Evolutionary conservation across 495 filamentous ascomycete genomes (phyloP), one percentile per base, ranked within the genome.

Genomic region (Ramalina peruviana): DNA sequence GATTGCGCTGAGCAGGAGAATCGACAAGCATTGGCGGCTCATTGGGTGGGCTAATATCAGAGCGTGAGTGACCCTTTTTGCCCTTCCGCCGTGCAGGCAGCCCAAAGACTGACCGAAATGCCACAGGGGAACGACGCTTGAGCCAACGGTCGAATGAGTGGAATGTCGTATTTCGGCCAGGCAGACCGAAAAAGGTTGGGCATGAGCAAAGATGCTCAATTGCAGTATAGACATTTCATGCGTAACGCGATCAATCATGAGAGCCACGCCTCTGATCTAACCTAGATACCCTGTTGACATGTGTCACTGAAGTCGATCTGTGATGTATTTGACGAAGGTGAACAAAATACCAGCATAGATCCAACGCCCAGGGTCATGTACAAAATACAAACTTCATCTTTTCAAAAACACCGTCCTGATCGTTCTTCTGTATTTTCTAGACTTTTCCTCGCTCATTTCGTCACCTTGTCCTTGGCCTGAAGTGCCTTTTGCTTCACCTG

Each of bases 11-110:
- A 85, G 80, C 64, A 76, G 92, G 69, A 81, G 93, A 78, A 96
- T 97, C 60, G 92, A 98, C 63, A 96, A 96, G 80, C 90, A 96
- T 70, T 97, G 92, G 92, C 85, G 92, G 71, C 76, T 95, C 63
- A 96, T 96, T 56, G 89, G 90, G 58, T 95, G 90, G 89, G 88
- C 88, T 42, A 94, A 87, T 61, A 94, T 95, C 67, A 81, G 81
- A 59, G 75, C 74, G 76, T 80, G 72, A 72, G 76, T 79, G 19
- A 16, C 26, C 17, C 37, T 21, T 41, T 30, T 21, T 36, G 52
- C 17, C 26, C 26, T 38, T 17, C 45, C 30, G 17, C 3, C 48
- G 43, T 13, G 1, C 21, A 27, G 13, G 27, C 17, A 36, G 19
- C 27, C 5, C 5, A 4, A 16, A 25, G 12, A 6, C 36, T 54